These are phyloP conservation scores for Pythium periplocum DNA, from an alignment of 352 stramenopile genomes.

Conservation along the genomic window DNA sequence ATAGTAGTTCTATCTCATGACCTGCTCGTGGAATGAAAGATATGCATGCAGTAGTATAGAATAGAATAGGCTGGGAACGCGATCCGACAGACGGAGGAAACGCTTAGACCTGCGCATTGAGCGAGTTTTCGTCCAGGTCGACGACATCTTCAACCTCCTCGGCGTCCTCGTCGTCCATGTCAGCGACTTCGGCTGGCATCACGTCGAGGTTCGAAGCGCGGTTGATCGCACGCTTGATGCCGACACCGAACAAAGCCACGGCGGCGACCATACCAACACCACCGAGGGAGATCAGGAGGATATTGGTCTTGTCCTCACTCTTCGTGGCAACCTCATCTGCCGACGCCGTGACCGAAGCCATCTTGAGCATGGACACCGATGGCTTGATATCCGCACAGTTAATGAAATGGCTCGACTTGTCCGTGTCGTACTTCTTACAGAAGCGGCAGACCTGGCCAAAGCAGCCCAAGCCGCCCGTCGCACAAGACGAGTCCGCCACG, in stretches of 20 bases:
- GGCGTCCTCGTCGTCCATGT: not conserved
- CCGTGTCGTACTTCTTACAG: slow-evolving; percentile 14
- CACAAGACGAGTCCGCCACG: slow-evolving; percentile 14
- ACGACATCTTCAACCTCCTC: slow-evolving; percentile 3
- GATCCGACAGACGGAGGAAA: no score
- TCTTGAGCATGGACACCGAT: not conserved
- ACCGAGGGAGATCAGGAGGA: no score
- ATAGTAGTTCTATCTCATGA: no score
- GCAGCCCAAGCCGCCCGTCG: slow-evolving; percentile 20
- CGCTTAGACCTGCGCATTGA: no score
- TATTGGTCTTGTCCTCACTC: slow-evolving; percentile 8
- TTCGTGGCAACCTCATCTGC: slow-evolving; percentile 6
- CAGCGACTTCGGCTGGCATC: no score
- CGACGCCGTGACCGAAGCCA: not conserved
- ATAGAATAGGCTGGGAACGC: not conserved
- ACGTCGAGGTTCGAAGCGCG: not conserved
- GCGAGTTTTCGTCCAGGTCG: no score
- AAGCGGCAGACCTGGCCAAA: slow-evolving; percentile 20
- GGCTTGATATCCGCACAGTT: not conserved
- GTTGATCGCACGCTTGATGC: slow-evolving; percentile 18
- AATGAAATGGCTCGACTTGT: not conserved
- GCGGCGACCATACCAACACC: slow-evolving; percentile 24
- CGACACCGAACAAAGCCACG: slow-evolving; percentile 18
- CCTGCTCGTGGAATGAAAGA: slow-evolving; percentile 4
- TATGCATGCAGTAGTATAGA: slow-evolving; percentile 10